phyloP scores from a whole-genome alignment of 495 filamentous ascomycete genomes.

The Evansstolkia leycettana region DNA sequence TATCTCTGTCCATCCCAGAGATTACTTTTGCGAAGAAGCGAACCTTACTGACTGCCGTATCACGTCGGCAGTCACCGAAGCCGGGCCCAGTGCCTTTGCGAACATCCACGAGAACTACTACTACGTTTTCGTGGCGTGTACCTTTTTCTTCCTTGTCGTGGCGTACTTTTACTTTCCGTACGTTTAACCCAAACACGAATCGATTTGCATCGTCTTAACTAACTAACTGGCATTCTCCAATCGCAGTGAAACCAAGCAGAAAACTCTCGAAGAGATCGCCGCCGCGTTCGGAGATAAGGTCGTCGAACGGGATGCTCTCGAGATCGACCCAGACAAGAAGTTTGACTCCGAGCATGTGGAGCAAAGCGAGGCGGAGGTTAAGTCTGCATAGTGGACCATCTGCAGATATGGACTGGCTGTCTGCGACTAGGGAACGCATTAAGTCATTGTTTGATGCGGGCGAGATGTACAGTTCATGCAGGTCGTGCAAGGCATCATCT shows the following conservation, averaged over 20 bases:
- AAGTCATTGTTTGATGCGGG: no score
- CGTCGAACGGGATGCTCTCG: slow-evolving; percentile 23
- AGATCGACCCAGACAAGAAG: slow-evolving; percentile 3
- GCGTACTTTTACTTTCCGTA: slow-evolving; percentile 45
- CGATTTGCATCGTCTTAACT: no score
- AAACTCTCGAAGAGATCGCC: slow-evolving; percentile 47
- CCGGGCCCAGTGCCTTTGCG: slow-evolving; percentile 44
- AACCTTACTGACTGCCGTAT: not conserved
- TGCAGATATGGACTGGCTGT: no score
- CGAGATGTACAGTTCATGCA: no score
- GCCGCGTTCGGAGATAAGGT: slow-evolving; percentile 45
- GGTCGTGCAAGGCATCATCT: no score
- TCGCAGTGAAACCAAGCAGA: slow-evolving; percentile 37
- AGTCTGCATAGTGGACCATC: no score
- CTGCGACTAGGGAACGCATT: no score
- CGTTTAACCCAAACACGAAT: slow-evolving; percentile 6
- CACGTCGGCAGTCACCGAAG: slow-evolving; percentile 42
- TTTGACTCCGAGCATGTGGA: slow-evolving; percentile 7
- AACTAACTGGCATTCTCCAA: not conserved
- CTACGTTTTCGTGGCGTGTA: slow-evolving; percentile 45
- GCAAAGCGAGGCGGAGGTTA: no score
- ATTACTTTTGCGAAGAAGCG: not conserved
- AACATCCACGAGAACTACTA: slow-evolving; percentile 49
- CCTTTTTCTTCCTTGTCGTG: slow-evolving; percentile 34
- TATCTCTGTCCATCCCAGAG: not conserved